These are phyloP conservation scores for Tolypocladium cylindrosporum DNA, from an alignment of 2,329 filamentous ascomycete genomes.

Conservation along the genomic window DNA sequence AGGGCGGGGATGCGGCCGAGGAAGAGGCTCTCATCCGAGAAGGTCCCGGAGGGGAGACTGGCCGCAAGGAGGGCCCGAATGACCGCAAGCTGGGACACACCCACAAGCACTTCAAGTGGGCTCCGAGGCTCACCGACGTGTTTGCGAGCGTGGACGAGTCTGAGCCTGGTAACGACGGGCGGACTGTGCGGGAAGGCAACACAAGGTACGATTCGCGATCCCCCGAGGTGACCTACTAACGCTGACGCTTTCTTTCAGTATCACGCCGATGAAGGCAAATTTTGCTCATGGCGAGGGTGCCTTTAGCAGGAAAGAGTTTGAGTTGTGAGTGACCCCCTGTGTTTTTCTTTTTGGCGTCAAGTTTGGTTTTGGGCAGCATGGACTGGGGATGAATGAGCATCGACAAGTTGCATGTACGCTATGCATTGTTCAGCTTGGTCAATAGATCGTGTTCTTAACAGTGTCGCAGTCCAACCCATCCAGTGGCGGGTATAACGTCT, in stretches of 20 bases:
- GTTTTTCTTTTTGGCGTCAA: background rate
- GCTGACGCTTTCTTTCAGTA: slow-evolving; percentile 35
- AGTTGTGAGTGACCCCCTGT: slow-evolving; percentile 59
- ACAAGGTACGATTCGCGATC: slow-evolving; percentile 55
- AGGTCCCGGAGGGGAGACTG: slow-evolving; percentile 42
- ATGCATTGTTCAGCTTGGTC: slow-evolving; percentile 8
- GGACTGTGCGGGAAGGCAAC: slow-evolving; percentile 78
- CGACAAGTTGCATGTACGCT: slow-evolving; percentile 16
- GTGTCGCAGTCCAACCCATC: slow-evolving; percentile 14
- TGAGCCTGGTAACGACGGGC: slow-evolving; percentile 79
- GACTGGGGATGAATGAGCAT: slow-evolving; percentile 2
- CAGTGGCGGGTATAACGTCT: slow-evolving; percentile 4
- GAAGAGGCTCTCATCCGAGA: slow-evolving; percentile 68
- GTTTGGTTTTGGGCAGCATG: background rate
- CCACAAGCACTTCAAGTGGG: slow-evolving; percentile 93
- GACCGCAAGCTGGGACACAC: slow-evolving; percentile 38
- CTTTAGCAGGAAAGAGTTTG: slow-evolving; percentile 60
- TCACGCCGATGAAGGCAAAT: slow-evolving; percentile 86
- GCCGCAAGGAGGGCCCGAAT: slow-evolving; percentile 17
- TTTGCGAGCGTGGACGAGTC: slow-evolving; percentile 77
- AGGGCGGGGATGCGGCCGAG: slow-evolving; percentile 52
- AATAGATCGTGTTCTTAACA: slow-evolving; percentile 25
- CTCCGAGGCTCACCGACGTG: slow-evolving; percentile 77
- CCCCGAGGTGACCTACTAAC: background rate
- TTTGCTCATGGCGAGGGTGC: slow-evolving; percentile 68